These are phyloP conservation scores for Coemansia sp. DNA, from an alignment of 192 early-diverging fungal genomes.

Conservation along the genomic window DNA sequence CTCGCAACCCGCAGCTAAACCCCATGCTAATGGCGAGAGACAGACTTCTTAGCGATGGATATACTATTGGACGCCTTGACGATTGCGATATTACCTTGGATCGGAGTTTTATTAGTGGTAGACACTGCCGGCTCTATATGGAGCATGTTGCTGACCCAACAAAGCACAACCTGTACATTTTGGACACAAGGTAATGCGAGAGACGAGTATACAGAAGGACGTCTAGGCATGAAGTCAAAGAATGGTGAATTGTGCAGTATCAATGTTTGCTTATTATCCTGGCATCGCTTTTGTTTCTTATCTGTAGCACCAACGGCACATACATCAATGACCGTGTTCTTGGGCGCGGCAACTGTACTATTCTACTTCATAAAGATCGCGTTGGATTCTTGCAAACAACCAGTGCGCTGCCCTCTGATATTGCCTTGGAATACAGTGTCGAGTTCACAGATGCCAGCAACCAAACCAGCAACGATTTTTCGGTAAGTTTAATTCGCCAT, in stretches of 20 bases:
- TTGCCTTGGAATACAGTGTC: conserved; percentile 49
- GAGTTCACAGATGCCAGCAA: conserved; percentile 17
- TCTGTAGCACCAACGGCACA: conserved; percentile 48
- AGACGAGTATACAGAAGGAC: not conserved
- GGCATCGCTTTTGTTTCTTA: not conserved
- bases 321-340: conserved; percentile 45
- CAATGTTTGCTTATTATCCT: too few relatives aligned
- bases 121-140: conserved; percentile 42
- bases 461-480: conserved; percentile 9
- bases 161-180: conserved; percentile 26
- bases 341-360: conserved; percentile 45
- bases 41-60: conserved; percentile 29
- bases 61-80: conserved; percentile 35
- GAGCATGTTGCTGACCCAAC: conserved; percentile 21
- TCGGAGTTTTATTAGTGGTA: conserved; percentile 37
- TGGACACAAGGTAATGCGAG: conserved; percentile 27
- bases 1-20: conserved; percentile 41
- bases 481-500: conserved; percentile 9
- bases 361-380: conserved; percentile 48
- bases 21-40: conserved; percentile 29
- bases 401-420: conserved; percentile 31
- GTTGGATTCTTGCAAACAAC: conserved; percentile 28
- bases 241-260: too few relatives aligned
- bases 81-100: conserved; percentile 37
- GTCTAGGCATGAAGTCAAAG: too few relatives aligned